Evolutionary conservation across 257 asterid genomes (phyloP).

Genomic region (Ballota nigra): DNA sequence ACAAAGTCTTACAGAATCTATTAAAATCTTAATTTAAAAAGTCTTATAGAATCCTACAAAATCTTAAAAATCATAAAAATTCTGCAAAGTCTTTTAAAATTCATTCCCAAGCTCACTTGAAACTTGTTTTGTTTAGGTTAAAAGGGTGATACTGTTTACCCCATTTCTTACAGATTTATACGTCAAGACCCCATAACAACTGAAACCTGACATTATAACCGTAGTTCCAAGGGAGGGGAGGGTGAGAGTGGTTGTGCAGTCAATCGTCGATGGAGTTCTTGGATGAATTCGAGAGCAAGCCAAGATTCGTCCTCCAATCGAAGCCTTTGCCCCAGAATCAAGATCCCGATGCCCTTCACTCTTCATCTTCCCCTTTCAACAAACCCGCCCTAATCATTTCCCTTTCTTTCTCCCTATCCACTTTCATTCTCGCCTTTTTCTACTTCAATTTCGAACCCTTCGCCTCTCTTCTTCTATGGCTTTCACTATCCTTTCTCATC

Average conservation of each 20-base stretch:
- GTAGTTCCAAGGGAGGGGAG: not conserved
- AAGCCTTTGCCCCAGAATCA: conserved; percentile 37
- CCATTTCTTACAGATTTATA: too few relatives aligned
- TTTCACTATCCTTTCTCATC: conserved; percentile 63
- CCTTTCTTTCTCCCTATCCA: conserved; percentile 39
- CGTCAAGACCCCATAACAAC: too few relatives aligned
- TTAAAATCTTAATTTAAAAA: too few relatives aligned
- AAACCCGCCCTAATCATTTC: conserved; percentile 59
- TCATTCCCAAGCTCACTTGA: too few relatives aligned
- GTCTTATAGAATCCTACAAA: too few relatives aligned
- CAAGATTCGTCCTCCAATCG: conserved; percentile 79
- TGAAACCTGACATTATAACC: not conserved
- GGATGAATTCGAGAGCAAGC: conserved; percentile 76
- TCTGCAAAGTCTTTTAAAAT: too few relatives aligned
- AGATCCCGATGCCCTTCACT: conserved; percentile 11
- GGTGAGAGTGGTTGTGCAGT: not conserved
- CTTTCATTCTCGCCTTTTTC: conserved; percentile 40
- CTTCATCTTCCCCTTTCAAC: conserved; percentile 31
- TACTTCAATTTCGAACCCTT: conserved; percentile 60
- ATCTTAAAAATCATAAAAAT: too few relatives aligned
- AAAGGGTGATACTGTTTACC: too few relatives aligned
- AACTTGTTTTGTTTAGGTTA: too few relatives aligned
- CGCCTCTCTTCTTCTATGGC: conserved; percentile 63
- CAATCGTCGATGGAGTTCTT: conserved; percentile 62
- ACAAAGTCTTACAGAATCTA: too few relatives aligned